Evolutionary conservation across 805 yeast species (phyloP), one percentile per base, ranked within the genome.

Genomic region (Scheffersomyces amazonensis): DNA sequence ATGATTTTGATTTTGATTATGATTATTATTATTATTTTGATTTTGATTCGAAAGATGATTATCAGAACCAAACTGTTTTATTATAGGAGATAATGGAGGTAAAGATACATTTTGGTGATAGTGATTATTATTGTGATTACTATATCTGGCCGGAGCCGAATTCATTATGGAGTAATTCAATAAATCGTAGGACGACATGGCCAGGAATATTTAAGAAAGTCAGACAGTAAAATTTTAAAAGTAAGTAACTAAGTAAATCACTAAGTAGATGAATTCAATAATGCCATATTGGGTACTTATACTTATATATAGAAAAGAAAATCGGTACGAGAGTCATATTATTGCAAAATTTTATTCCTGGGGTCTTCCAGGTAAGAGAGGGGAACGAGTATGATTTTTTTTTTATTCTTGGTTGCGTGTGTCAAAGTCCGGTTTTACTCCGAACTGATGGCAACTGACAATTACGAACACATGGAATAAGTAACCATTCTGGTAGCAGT

Each of bases 111-210:
- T 27, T 13, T n/a, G 30, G 17, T 27, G 15, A 27, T 27, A 27
- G 5, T 27, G 30, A 13, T 15, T n/a, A 15, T n/a, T 27, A 13
- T 27, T 11, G n/a, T 21, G 16, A 16, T 25, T n/a, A 16, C 39
- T 40, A 15, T 32, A 32, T 11, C 39, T 42, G 15, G 23, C 10
- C 11, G 10, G 35, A 34, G 34, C 16, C 12, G 47, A 44, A 43
- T 54, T 52, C 71, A 66, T 66, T 38, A 67, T 67, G 24, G 72
- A 66, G 43, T 67, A 67, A 35, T 62, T 50, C 40, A 65, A 52
- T 32, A 67, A 58, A 43, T 67, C 73, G 52, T 55, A 57, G 15
- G 63, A 50, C 34, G 57, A 48, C 53, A 56, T 56, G 31, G 15
- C 15, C 10, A 28, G n/a, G n/a, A n/a, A n/a, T n/a, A n/a, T n/a